Conservation (phyloP, 2,329 filamentous ascomycete species). For the Colletotrichum cuscutae region DNA sequence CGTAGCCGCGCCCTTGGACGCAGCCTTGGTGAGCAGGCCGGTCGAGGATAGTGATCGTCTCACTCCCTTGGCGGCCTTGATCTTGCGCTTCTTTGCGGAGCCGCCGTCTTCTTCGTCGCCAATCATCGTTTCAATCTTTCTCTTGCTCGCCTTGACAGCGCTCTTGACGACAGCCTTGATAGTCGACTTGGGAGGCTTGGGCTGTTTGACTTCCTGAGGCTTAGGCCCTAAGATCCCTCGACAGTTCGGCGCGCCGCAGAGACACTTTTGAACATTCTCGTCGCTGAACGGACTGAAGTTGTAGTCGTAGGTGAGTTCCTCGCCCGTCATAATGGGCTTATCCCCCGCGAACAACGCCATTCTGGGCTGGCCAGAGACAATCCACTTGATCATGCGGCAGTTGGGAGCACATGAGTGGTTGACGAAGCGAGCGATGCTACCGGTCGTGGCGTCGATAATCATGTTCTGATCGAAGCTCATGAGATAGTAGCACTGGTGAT, state of each 20-base stretch:
- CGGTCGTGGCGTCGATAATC: slow-evolving; percentile 96
- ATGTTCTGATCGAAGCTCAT: slow-evolving; percentile 99
- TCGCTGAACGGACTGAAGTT: slow-evolving; percentile 77
- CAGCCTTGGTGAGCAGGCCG: slow-evolving; percentile 43
- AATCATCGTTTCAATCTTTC: slow-evolving; percentile 65
- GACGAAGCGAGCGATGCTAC: slow-evolving; percentile 96
- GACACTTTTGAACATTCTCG: slow-evolving; percentile 75
- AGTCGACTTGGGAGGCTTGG: slow-evolving; percentile 56
- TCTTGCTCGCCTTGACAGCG: slow-evolving; percentile 61
- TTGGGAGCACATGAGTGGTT: slow-evolving; percentile 98
- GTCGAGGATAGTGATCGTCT: slow-evolving; percentile 49
- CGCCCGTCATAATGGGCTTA: slow-evolving; percentile 88
- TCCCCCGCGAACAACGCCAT: slow-evolving; percentile 98
- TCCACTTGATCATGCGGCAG: slow-evolving; percentile 98
- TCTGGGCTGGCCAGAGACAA: slow-evolving; percentile 89
- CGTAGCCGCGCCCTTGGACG: slow-evolving; percentile 43
- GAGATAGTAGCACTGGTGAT: slow-evolving; percentile 86
- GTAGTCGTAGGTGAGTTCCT: slow-evolving; percentile 95
- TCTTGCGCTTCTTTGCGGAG: slow-evolving; percentile 44
- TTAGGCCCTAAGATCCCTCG: slow-evolving; percentile 72
- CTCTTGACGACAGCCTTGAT: slow-evolving; percentile 51
- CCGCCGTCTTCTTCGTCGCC: slow-evolving; percentile 46
- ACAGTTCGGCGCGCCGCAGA: slow-evolving; percentile 72
- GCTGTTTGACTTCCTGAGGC: slow-evolving; percentile 63
- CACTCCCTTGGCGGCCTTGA: slow-evolving; percentile 45